Base-by-base conservation (phyloP, 176 grass and related monocot genomes). In the Paspalum vaginatum region DNA sequence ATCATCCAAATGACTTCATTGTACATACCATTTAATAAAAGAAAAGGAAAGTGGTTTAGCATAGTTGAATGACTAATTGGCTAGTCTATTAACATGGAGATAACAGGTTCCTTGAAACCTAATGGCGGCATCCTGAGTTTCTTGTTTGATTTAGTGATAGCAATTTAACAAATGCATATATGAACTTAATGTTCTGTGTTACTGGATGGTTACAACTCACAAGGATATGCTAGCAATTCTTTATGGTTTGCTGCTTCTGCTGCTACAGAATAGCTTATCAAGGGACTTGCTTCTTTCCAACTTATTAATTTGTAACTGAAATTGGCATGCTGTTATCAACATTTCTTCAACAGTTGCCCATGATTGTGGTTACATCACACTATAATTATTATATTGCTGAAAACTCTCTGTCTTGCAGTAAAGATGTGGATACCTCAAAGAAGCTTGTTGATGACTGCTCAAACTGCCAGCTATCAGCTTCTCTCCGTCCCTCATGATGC, bases 371-470 rank as follows among this genome's bases (percentile, higher is more conserved):
- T 72, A 5, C 32, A 48, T 76, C 41, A 43, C 39, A 46, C 11
- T 11, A 61, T 61, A 61, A 11, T 32, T 32, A 32, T 47, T 61
- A 61, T 27, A 32, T n/a, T 85, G 46, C 77, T 88, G 63, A 88
- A 73, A 77, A 71, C 20, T 51, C 41, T 81, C 74, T 80, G 20
- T 22, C 41, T 71, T 91, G 84, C 97, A 99, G 97, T 83, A 99
- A 99, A 84, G 97, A 99, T 82, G 97, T 99, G 14, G 74, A 90
- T 78, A 96, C 82, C 63, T 87, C 97, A 41, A 99, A 93, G 73
- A 99, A 99, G 87, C 93, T 92, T 81, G 90, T 96, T 69, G 97
- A 99, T 91, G 97, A 96, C 66, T 93, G 84, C 75, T 93, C 84
- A 68, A 90, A 59, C 68, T 64, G 75, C 72, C 82, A 89, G 42